Evolutionary conservation across 768 basidiomycete genomes (phyloP), one percentile per base, ranked within the genome.

Genomic region (Trametes punicea): DNA sequence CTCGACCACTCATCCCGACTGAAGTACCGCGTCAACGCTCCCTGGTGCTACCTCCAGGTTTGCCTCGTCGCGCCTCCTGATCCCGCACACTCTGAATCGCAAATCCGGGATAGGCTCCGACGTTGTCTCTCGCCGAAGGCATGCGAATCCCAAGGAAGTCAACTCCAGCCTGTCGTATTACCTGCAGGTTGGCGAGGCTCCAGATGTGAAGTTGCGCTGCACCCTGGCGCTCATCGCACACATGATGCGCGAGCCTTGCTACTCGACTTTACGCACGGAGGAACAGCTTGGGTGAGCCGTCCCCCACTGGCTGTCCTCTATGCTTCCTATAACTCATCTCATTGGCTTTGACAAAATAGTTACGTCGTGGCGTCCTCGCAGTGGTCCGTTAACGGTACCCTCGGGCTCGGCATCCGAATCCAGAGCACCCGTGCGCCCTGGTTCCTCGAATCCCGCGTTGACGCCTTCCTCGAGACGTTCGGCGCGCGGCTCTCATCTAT

Each of bases 261-360:
- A 81, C 64, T 74, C 78, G 57, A 68, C 71, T n/a, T 68, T 83
- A 6, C 71, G 81, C 15, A 81, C 79, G 0, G 75, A 77, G 65
- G 77, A 82, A 62, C 81, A 83, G 67, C 72, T 83, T 6, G 81
- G 81, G 13, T 66, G 40, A 15, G 61, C 39, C 20, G n/a, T 15
- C 40, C 21, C 33, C n/a, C n/a, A n/a, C n/a, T n/a, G n/a, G n/a
- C n/a, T n/a, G n/a, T n/a, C 25, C 13, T 41, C 25, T 26, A 9
- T n/a, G 11, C 27, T 21, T 6, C 30, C 3, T 23, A 3, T 25
- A 18, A 10, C 29, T 0, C 29, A 44, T 41, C 15, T 38, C 15
- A 11, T 18, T 5, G 18, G 26, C 29, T 46, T 21, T 15, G 3
- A 21, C 23, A 1, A 4, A 2, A 18, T 2, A 67, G 67, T 7